Conservation (phyloP, 179 eudicot species). For the Beta lomatogona region DNA sequence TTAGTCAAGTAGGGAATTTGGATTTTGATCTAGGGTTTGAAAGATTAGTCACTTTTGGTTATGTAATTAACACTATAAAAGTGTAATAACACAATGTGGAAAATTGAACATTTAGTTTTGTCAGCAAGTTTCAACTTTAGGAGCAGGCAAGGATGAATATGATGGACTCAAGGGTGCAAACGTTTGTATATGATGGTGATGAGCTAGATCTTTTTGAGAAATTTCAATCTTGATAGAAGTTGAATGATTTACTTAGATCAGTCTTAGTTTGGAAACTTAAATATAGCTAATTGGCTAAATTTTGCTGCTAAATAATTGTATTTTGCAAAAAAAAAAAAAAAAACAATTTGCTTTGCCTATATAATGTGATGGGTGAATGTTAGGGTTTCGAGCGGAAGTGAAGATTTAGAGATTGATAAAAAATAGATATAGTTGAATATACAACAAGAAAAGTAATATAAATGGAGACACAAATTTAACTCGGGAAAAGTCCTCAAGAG, state of each 20-base stretch:
- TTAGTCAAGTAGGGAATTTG: background rate
- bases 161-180: background rate
- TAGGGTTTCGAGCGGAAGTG: no score
- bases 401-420: no score
- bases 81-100: background rate
- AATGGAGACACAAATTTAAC: no score
- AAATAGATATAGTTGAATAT: no score
- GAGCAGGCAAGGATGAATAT: background rate
- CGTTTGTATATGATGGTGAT: background rate
- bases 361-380: background rate
- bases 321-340: background rate
- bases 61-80: background rate
- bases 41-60: background rate
- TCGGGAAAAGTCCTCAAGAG: no score
- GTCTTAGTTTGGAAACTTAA: background rate
- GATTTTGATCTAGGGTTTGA: background rate
- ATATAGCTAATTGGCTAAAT: background rate
- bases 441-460: no score
- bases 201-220: background rate
- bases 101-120: background rate
- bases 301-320: background rate
- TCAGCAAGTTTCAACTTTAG: background rate
- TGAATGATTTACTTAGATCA: background rate
- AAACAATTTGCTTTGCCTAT: background rate
- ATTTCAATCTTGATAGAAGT: background rate